Percentiles rank a stretch among this genome's conserved stretches.
phyloP scores from a whole-genome alignment of 345 rosid species.

The Murraya koenigii region DNA sequence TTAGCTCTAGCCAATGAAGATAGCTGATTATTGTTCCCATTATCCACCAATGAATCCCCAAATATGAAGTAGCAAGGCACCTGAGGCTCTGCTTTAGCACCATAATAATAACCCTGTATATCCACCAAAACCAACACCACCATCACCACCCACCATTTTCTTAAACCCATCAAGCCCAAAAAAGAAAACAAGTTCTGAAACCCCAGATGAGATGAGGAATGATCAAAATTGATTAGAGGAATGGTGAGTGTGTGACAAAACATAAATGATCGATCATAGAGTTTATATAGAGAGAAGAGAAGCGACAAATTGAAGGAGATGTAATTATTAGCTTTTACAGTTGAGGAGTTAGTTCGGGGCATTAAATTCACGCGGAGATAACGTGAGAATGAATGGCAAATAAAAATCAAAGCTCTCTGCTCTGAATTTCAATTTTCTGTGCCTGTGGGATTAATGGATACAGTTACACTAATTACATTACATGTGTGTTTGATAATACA shows the following conservation, averaged over 20 bases:
- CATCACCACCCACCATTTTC: conserved; percentile 27
- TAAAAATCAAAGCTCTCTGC: neutral
- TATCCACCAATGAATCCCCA: conserved; percentile 93
- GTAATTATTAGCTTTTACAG: conserved; percentile 13
- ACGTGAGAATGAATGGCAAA: conserved; percentile 2
- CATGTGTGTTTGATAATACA: neutral
- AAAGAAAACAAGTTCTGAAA: neutral
- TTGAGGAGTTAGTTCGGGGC: conserved; percentile 24
- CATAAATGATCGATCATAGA: conserved; percentile 5
- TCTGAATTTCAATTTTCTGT: neutral
- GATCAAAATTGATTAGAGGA: neutral
- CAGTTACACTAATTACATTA: no score
- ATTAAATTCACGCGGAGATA: conserved; percentile 36
- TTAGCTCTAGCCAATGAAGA: conserved; percentile 64
- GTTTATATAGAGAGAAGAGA: conserved; percentile 24
- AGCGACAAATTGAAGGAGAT: neutral
- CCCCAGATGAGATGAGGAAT: neutral
- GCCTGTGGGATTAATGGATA: neutral
- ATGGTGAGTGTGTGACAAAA: conserved; percentile 2
- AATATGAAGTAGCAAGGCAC: conserved; percentile 84
- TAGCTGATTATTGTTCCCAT: conserved; percentile 81
- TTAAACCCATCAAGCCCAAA: conserved; percentile 25
- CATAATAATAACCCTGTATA: conserved; percentile 6
- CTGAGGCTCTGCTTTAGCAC: conserved; percentile 44
- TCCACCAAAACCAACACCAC: conserved; percentile 1